Evolutionary conservation across 129 eudicot genomes (phyloP).

Genomic region (Flaveria robusta): DNA sequence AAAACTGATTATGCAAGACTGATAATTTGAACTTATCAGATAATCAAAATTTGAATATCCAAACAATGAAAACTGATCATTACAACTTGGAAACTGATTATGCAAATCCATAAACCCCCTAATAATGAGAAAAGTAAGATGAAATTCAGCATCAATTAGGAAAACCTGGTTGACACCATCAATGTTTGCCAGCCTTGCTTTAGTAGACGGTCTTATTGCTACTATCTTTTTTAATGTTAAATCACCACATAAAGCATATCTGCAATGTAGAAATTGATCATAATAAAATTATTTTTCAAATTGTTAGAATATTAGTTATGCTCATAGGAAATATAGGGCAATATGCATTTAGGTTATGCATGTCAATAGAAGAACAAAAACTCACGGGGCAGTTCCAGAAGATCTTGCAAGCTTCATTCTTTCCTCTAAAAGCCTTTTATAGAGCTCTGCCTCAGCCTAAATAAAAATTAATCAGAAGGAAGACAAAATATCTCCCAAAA

Average conservation of each 20-base stretch:
- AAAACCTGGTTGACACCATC: constrained; percentile 96
- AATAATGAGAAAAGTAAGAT: neutral
- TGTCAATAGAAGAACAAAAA: constrained; percentile 22
- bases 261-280: constrained; percentile 34
- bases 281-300: neutral
- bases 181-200: constrained; percentile 91
- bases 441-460: constrained; percentile 75
- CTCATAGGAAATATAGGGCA: neutral
- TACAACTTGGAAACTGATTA: neutral
- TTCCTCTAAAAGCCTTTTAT: constrained; percentile 72
- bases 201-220: constrained; percentile 75
- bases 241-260: constrained; percentile 92
- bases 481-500: constrained; percentile 10
- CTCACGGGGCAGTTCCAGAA: constrained; percentile 95
- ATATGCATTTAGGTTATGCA: neutral
- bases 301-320: neutral
- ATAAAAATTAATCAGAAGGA: constrained; percentile 21
- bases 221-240: constrained; percentile 72
- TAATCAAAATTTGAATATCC: neutral
- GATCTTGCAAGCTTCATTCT: constrained; percentile 85
- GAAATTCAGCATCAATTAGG: constrained; percentile 8
- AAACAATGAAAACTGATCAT: neutral
- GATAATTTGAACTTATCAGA: neutral
- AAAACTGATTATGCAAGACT: neutral
- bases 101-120: constrained; percentile 8